Percentiles rank a stretch among this genome's conserved stretches.
Conservation (phyloP, 768 basidiomycete species). For the Pisolithus orientalis region DNA sequence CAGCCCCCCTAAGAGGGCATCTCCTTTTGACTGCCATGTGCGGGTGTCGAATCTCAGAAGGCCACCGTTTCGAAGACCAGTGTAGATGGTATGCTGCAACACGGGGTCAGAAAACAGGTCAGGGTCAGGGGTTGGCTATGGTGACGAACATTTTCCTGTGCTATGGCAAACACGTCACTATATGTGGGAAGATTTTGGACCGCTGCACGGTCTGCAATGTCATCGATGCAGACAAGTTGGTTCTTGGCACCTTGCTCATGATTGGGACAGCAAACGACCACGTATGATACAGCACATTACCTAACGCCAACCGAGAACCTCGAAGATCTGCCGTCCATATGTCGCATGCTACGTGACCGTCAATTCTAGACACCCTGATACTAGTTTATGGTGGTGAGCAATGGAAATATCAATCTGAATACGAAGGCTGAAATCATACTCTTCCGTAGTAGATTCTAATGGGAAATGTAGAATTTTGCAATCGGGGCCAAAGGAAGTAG, state of each 20-base stretch:
- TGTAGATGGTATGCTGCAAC: slow-evolving; percentile 44
- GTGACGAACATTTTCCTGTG: slow-evolving; percentile 41
- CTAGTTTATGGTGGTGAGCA: slow-evolving; percentile 3
- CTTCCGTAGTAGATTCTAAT: slow-evolving; percentile 34
- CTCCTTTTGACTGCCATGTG: slow-evolving; percentile 27
- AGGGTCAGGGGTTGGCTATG: not conserved
- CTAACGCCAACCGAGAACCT: slow-evolving; percentile 45
- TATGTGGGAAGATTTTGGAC: slow-evolving; percentile 41
- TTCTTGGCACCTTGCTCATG: slow-evolving; percentile 42
- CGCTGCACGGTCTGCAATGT: slow-evolving; percentile 36
- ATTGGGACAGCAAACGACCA: not conserved
- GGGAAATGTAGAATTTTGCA: slow-evolving; percentile 41
- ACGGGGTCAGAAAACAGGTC: not conserved
- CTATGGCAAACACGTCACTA: slow-evolving; percentile 62
- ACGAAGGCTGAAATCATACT: slow-evolving; percentile 26
- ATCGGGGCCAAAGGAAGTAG: slow-evolving; percentile 50
- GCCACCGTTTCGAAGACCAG: slow-evolving; percentile 55
- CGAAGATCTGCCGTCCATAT: slow-evolving; percentile 51
- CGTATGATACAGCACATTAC: slow-evolving; percentile 24
- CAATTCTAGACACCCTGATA: slow-evolving; percentile 21
- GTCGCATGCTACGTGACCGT: slow-evolving; percentile 41
- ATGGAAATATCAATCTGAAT: not conserved
- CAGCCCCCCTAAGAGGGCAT: slow-evolving; percentile 35
- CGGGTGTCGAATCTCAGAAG: slow-evolving; percentile 57
- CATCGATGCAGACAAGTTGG: slow-evolving; percentile 45